These are phyloP conservation scores for Xanthoconium separans DNA, from an alignment of 1,284 basidiomycete species.

Conservation along the genomic window DNA sequence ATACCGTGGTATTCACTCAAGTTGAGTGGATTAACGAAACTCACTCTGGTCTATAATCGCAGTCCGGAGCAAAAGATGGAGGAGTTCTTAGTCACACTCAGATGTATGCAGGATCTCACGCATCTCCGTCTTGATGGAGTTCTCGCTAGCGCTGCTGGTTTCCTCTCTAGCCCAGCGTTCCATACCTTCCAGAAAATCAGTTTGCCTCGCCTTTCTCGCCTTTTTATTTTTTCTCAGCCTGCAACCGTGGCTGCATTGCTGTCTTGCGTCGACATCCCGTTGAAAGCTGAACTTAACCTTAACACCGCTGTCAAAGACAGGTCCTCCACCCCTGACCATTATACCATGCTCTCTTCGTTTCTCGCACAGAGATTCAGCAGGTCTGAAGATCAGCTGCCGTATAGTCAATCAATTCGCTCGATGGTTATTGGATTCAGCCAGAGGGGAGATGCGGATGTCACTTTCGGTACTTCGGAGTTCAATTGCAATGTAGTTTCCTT, in stretches of 20 bases:
- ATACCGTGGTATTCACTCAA: background rate
- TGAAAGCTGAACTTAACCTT: background rate
- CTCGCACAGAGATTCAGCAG: background rate
- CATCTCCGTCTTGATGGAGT: background rate
- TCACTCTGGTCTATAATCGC: background rate
- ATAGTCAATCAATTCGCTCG: background rate
- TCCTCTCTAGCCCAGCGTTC: background rate
- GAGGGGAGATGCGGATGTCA: background rate
- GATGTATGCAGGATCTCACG: background rate
- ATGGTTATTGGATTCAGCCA: background rate
- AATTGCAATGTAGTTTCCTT: background rate
- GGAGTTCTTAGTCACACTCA: background rate
- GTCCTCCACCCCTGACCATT: background rate
- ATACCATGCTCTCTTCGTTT: background rate
- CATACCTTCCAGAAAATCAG: background rate
- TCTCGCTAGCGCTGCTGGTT: background rate
- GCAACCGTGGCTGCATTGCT: background rate
- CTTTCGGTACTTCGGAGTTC: background rate
- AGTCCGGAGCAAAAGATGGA: background rate
- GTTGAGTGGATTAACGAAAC: background rate
- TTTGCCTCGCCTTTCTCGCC: background rate
- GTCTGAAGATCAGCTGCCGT: background rate
- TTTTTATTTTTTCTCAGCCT: background rate
- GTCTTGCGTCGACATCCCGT: background rate
- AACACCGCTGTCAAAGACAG: background rate